Conservation (phyloP, 768 basidiomycete species). For the Xerocomus spinulosus region DNA sequence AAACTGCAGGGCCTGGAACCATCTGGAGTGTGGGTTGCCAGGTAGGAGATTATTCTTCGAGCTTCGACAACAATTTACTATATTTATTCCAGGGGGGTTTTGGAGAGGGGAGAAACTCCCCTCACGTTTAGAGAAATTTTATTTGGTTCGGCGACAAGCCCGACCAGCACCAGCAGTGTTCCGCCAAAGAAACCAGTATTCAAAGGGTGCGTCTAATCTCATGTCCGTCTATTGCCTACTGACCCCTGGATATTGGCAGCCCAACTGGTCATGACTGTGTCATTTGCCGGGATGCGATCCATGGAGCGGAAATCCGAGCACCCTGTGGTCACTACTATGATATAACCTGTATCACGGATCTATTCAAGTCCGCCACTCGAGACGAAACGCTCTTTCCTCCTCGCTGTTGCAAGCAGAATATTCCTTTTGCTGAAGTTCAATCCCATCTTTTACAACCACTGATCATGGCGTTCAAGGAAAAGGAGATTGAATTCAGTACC, state of each 20-base stretch:
- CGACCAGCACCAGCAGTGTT: neutral
- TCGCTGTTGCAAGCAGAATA: slow-evolving; percentile 33
- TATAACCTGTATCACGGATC: slow-evolving; percentile 27
- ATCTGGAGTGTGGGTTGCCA: no score
- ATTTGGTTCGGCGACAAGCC: neutral
- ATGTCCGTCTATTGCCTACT: neutral
- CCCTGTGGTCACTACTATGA: slow-evolving; percentile 37
- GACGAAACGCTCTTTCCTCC: slow-evolving; percentile 41
- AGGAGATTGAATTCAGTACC: slow-evolving; percentile 30
- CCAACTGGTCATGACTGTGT: slow-evolving; percentile 29
- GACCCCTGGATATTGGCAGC: neutral
- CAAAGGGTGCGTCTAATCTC: slow-evolving; percentile 5
- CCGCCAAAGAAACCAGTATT: neutral
- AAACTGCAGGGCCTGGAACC: no score
- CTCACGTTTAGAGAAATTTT: neutral
- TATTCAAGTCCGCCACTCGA: slow-evolving; percentile 32
- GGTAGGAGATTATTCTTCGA: neutral
- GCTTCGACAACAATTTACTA: neutral
- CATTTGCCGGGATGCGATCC: slow-evolving; percentile 31
- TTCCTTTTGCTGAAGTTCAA: slow-evolving; percentile 23
- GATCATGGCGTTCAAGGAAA: slow-evolving; percentile 24
- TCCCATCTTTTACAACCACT: slow-evolving; percentile 21
- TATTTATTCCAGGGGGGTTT: no score
- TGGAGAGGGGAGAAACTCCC: neutral
- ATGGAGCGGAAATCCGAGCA: slow-evolving; percentile 20